Evolutionary conservation across 1,284 basidiomycete genomes (phyloP), one percentile per base, ranked within the genome.

Genomic region (Pseudozyma flocculosa): DNA sequence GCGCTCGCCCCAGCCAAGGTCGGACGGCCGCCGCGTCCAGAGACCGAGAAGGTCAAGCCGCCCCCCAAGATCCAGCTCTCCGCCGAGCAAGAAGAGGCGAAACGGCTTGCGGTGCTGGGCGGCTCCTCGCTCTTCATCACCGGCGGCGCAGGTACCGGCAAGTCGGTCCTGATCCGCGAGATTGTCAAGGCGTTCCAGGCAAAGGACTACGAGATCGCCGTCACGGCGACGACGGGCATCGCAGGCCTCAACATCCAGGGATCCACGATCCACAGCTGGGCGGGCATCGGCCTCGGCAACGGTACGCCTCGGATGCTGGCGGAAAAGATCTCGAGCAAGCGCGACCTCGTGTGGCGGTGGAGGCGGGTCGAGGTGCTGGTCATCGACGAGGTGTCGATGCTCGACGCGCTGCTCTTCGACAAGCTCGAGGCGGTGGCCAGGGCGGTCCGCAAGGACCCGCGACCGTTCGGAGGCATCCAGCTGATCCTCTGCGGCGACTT

Each of bases 401-500:
- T 97, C 2, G 93, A 96, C 52, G 92, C 88, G 0, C 85, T 86
- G 24, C 82, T 95, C 3, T 90, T 94, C 63, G 91, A 94, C 74
- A 92, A 92, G 66, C 82, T 95, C 50, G 85, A 84, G 34, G 80
- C 83, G 15, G 84, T 91, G 48, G 88, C 83, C 14, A 79, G 81
- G 23, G 80, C 80, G 0, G 50, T 90, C 22, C 83, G 89, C 63
- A 86, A 85, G 67, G 36, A 37, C 36, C 36, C 14, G 36, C 84
- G 80, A 21, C 40, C 92, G 0, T 96, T 94, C 59, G 93, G 93
- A 15, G 92, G 92, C 0, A 92, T 96, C 23, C 85, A 92, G 87
- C 81, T 97, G 54, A 84, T 92, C 56, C 82, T 94, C 4, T 91
- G 90, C 1, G 92, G 92, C 15, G 92, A 96, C 73, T 96, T 95